phyloP scores from a whole-genome alignment of 345 rosid species.

The Eucalyptus fibrosa region DNA sequence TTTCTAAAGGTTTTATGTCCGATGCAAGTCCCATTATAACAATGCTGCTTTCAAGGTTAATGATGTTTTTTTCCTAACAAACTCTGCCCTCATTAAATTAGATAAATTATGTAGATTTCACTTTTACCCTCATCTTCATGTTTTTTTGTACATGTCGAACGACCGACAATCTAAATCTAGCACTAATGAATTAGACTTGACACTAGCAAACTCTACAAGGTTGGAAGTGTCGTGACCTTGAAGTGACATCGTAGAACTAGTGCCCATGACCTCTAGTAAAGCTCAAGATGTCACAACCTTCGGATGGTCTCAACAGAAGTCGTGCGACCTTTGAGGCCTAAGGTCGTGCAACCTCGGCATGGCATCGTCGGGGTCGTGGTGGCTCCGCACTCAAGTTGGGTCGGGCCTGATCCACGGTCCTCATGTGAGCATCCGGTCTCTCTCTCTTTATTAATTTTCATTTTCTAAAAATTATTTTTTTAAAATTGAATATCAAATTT shows the following conservation, averaged over 20 bases:
- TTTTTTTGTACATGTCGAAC: fast-evolving
- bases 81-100: background rate
- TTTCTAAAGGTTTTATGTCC: background rate
- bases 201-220: background rate
- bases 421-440: no score
- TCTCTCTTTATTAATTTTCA: no score
- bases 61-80: background rate
- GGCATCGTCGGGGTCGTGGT: fast-evolving
- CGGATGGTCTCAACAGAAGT: fast-evolving
- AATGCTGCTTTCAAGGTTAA: background rate
- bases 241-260: fast-evolving
- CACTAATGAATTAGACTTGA: background rate
- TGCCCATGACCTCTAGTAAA: background rate
- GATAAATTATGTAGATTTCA: no score
- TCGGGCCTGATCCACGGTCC: no score
- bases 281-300: background rate
- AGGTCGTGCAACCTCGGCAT: background rate
- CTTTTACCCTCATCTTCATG: background rate
- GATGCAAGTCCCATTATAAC: background rate
- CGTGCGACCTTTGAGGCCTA: fast-evolving
- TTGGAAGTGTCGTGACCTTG: fast-evolving
- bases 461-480: fast-evolving
- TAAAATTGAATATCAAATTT: no score
- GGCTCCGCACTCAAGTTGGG: background rate
- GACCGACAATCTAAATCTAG: fast-evolving